Evolutionary conservation across 768 basidiomycete genomes (phyloP).

Genomic region (Leccinum obscurum): DNA sequence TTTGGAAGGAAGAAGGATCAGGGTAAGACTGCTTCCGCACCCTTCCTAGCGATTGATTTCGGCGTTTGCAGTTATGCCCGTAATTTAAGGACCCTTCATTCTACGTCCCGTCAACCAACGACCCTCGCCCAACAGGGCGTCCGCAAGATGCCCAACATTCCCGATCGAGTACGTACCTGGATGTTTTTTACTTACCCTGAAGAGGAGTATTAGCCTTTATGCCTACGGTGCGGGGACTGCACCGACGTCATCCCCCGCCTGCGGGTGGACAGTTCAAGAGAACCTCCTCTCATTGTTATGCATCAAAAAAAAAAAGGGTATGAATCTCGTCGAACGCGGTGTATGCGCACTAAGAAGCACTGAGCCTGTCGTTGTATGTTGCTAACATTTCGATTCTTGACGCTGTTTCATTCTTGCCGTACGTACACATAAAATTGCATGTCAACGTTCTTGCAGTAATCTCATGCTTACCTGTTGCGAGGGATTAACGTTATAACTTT

Average conservation of each 20-base stretch:
- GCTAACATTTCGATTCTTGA: too few relatives aligned
- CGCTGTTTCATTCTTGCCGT: too few relatives aligned
- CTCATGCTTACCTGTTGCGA: too few relatives aligned
- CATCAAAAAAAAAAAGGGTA: neutral
- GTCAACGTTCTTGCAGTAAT: too few relatives aligned
- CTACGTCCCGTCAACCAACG: neutral
- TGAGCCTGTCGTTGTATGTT: too few relatives aligned
- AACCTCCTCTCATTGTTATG: neutral
- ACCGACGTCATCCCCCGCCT: neutral
- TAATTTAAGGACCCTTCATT: conserved; percentile 4
- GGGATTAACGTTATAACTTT: too few relatives aligned
- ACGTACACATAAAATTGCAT: too few relatives aligned
- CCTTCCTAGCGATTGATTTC: neutral
- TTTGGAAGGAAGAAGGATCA: neutral
- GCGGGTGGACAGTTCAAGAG: neutral
- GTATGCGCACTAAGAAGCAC: too few relatives aligned
- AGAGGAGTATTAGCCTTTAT: neutral
- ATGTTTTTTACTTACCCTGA: conserved; percentile 2
- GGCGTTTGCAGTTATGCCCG: conserved; percentile 1
- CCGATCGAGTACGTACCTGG: conserved; percentile 15
- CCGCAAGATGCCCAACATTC: conserved; percentile 5
- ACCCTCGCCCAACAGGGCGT: conserved; percentile 5
- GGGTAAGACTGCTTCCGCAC: conserved; percentile 1
- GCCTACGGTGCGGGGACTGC: neutral
- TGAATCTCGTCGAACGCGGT: too few relatives aligned